These are phyloP conservation scores for Septoria petroselini DNA, from an alignment of 2,329 filamentous ascomycete genomes.

Conservation along the genomic window DNA sequence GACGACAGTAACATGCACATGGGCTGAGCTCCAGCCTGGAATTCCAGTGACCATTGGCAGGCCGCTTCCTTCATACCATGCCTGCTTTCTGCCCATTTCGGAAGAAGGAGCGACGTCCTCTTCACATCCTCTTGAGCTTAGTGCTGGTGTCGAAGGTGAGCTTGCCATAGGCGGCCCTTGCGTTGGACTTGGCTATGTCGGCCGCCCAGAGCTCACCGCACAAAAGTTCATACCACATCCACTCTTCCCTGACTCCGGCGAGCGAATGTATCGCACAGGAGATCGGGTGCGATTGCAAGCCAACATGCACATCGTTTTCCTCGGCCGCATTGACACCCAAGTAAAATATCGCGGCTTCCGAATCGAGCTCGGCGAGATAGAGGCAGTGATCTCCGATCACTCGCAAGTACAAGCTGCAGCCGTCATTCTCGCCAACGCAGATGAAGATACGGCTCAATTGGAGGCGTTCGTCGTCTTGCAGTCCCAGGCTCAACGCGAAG, in stretches of 20 bases:
- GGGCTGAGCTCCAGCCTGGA: conserved; percentile 25
- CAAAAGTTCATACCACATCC: conserved; percentile 30
- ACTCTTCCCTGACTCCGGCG: conserved; percentile 16
- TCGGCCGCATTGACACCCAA: conserved; percentile 77
- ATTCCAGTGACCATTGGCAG: conserved; percentile 27
- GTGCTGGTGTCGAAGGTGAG: conserved; percentile 23
- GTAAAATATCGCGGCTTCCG: conserved; percentile 93
- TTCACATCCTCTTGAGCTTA: conserved; percentile 18
- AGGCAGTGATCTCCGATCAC: conserved; percentile 70
- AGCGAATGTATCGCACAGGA: conserved; percentile 27
- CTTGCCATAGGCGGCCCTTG: conserved; percentile 29
- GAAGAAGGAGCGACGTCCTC: conserved; percentile 14
- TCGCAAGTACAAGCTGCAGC: conserved; percentile 61
- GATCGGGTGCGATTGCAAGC: conserved; percentile 25
- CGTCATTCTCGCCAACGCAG: conserved; percentile 28
- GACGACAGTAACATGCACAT: conserved; percentile 26
- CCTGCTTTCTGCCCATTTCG: conserved; percentile 22
- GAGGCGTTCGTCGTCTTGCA: conserved; percentile 29
- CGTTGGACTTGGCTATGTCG: conserved; percentile 26
- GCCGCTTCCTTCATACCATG: conserved; percentile 27
- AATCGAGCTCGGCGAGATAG: conserved; percentile 89
- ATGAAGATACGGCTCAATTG: conserved; percentile 23
- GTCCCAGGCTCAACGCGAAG: conserved; percentile 19
- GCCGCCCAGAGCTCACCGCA: conserved; percentile 25
- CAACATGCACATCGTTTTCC: conserved; percentile 45